A percentile compares a stretch with the other conserved stretches of the same genome.
Conservation (phyloP, 768 basidiomycete genomes). For the Mycena sanguinolenta region DNA sequence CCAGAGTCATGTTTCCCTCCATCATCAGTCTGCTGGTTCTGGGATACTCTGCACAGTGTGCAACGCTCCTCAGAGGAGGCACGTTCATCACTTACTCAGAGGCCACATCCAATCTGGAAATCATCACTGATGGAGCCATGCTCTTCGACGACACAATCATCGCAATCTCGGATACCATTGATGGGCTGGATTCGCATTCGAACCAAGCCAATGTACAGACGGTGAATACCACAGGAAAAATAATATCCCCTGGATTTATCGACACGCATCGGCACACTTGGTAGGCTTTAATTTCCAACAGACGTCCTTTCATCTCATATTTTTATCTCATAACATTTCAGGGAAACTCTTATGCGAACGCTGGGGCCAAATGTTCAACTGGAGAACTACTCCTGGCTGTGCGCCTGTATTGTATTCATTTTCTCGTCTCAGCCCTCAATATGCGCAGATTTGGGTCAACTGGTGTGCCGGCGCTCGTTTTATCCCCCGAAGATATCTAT, state of each 20-base stretch:
- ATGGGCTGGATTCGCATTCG: constrained; percentile 21
- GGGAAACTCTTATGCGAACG: constrained; percentile 23
- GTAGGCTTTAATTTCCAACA: too few relatives aligned
- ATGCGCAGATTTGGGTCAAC: constrained; percentile 7
- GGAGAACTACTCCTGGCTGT: constrained; percentile 26
- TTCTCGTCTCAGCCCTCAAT: neutral
- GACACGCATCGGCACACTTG: constrained; percentile 30
- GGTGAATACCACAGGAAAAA: constrained; percentile 29
- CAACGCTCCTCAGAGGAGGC: constrained; percentile 27
- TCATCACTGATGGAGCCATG: constrained; percentile 27
- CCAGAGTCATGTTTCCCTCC: neutral
- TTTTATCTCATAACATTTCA: neutral
- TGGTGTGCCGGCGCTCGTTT: constrained; percentile 14
- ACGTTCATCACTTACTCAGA: constrained; percentile 29
- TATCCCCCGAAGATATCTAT: constrained; percentile 27
- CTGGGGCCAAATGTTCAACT: constrained; percentile 25
- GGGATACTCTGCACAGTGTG: neutral
- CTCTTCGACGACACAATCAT: constrained; percentile 27
- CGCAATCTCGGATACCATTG: constrained; percentile 22
- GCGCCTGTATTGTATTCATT: neutral
- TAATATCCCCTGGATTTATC: constrained; percentile 27
- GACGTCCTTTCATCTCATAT: too few relatives aligned
- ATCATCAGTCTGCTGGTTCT: constrained; percentile 7
- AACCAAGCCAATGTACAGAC: neutral
- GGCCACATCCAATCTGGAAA: constrained; percentile 16